phyloP scores from a whole-genome alignment of 176 grass and related monocot species.

The Ananas comosus region DNA sequence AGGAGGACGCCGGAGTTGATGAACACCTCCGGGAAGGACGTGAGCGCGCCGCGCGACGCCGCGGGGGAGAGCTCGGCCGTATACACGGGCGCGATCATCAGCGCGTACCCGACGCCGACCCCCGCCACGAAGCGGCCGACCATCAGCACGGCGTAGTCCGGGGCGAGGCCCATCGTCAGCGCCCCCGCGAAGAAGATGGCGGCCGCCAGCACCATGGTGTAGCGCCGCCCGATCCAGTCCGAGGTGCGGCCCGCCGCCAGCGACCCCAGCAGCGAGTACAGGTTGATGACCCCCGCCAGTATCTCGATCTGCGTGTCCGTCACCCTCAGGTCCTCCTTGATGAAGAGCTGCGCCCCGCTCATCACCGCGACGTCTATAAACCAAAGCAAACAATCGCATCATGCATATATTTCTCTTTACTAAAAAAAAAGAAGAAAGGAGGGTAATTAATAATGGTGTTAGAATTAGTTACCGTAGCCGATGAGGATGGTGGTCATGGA shows the following conservation, averaged over 20 bases:
- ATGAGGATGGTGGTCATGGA: too few species aligned
- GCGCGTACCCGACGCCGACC: conserved; percentile 77
- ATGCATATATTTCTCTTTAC: too few species aligned
- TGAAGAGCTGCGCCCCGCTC: conserved; percentile 62
- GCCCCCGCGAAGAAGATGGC: conserved; percentile 73
- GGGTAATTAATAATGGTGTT: too few species aligned
- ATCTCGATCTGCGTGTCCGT: conserved; percentile 57
- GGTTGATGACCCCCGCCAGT: conserved; percentile 76
- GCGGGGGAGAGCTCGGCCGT: too few species aligned
- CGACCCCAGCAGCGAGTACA: conserved; percentile 74
- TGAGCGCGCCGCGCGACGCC: too few species aligned
- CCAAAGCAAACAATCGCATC: not conserved
- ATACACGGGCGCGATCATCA: conserved; percentile 91
- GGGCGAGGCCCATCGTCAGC: conserved; percentile 54
- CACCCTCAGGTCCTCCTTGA: conserved; percentile 63
- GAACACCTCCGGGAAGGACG: too few species aligned
- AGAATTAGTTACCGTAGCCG: too few species aligned
- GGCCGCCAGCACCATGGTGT: conserved; percentile 77
- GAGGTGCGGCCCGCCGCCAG: conserved; percentile 69
- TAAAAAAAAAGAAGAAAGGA: too few species aligned
- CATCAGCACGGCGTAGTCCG: conserved; percentile 56
- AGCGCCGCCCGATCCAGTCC: conserved; percentile 77
- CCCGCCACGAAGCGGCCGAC: conserved; percentile 69
- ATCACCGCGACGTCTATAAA: conserved; percentile 66
- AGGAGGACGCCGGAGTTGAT: too few species aligned